phyloP scores from a whole-genome alignment of 2,329 filamentous ascomycete genomes.

The Dothiorella sarmentorum region DNA sequence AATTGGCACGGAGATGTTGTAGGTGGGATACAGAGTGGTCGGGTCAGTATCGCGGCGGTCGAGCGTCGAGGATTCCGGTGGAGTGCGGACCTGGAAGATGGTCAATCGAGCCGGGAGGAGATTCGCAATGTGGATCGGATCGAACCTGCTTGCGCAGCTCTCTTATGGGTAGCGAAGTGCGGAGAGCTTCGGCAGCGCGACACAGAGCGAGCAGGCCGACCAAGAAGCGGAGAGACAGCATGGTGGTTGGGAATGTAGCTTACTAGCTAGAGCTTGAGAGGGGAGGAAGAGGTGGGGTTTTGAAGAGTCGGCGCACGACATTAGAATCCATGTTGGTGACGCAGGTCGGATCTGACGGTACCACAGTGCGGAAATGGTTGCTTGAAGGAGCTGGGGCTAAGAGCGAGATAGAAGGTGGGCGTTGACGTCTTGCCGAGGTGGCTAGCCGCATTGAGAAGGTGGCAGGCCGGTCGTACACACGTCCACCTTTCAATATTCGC shows the following conservation, averaged over 20 bases:
- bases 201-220: neutral
- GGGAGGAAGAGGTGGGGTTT: neutral
- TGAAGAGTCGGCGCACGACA: neutral
- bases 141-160: conserved; percentile 14
- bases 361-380: neutral
- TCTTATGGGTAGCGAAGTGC: neutral
- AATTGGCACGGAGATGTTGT: conserved; percentile 57
- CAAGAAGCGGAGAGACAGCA: neutral
- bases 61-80: neutral
- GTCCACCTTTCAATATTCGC: too few species aligned
- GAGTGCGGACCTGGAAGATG: neutral
- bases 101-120: neutral
- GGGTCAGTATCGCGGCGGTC: conserved; percentile 29
- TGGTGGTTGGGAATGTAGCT: neutral
- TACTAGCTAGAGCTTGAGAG: neutral
- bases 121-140: too few species aligned
- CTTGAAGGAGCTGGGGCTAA: neutral
- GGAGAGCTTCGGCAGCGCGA: neutral
- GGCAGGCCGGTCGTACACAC: neutral
- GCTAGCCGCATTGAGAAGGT: conserved; percentile 6
- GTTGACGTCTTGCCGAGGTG: conserved; percentile 5
- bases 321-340: neutral
- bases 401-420: conserved; percentile 3
- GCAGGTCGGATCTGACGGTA: neutral
- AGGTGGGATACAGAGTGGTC: conserved; percentile 42